Evolutionary conservation across 306 rosid species (phyloP), one percentile per base, ranked within the genome.

Genomic region (Trifolium pratense): DNA sequence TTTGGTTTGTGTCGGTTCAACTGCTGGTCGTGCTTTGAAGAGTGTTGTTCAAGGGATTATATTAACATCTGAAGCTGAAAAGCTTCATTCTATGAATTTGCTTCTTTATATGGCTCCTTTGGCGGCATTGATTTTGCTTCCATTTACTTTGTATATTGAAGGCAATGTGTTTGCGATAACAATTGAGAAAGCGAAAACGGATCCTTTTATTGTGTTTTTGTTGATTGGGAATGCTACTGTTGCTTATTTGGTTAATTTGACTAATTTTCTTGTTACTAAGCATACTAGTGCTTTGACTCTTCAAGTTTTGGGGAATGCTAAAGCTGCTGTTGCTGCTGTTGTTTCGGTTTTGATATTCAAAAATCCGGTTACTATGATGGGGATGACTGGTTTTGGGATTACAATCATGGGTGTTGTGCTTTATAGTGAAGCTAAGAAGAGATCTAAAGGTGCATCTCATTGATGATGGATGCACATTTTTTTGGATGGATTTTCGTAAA

Each of bases 281-380:
- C 97, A 93, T 73, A 93, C 98, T 0, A 93, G 98, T 29, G 98
- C 98, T 0, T 66, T 93, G 84, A 93, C 98, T 0, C 68, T 93
- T 60, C 98, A 93, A 81, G 98, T 93, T 14, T 79, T 93, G 55
- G 98, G 98, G 3, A 93, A 93, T 71, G 98, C 97, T 1, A 93
- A 93, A 75, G 97, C 96, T 3, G 96, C 96, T 0, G 94, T 85
- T 26, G 98, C 98, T 12, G 98, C 96, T 0, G 90, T 88, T 0
- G 97, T 93, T 26, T 93, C 98, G n/a, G 96, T 93, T 53, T 58
- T 93, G 87, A 93, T 93, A 5, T 91, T 93, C 58, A 80, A 85
- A 75, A 93, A 93, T 20, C 98, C 98, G 5, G 97, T 93, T 12
- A 91, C 94, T 40, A 87, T 71, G 1, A 93, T 93, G 97, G 98